These are phyloP conservation scores for Pyricularia sp. DNA, from an alignment of 2,329 filamentous ascomycete species.

Conservation along the genomic window DNA sequence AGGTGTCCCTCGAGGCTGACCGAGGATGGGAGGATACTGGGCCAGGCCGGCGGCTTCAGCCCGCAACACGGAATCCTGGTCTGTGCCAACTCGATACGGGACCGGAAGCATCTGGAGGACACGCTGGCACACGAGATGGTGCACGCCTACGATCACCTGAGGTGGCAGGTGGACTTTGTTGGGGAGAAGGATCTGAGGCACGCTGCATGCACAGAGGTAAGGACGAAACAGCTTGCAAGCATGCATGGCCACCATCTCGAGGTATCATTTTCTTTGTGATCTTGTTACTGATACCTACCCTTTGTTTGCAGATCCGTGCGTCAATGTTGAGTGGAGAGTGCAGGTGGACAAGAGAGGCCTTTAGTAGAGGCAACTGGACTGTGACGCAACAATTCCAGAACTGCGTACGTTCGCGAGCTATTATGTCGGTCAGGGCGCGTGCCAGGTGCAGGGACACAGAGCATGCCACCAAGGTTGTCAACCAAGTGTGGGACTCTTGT, in stretches of 20 bases:
- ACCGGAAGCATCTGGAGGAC: conserved; percentile 76
- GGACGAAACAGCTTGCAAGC: conserved; percentile 8
- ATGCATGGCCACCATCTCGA: background rate
- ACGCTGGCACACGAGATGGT: conserved; percentile 96
- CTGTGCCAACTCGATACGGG: conserved; percentile 81
- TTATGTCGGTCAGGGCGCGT: conserved; percentile 63
- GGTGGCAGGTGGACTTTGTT: conserved; percentile 81
- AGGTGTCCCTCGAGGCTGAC: conserved; percentile 54
- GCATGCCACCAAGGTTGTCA: conserved; percentile 77
- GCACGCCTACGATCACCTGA: conserved; percentile 84
- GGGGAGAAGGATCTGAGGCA: conserved; percentile 63
- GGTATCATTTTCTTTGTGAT: background rate
- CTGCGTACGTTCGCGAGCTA: conserved; percentile 73
- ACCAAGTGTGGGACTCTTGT: conserved; percentile 98
- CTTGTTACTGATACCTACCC: conserved; percentile 4
- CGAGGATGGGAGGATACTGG: conserved; percentile 46
- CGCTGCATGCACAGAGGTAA: conserved; percentile 84
- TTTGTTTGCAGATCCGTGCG: conserved; percentile 59
- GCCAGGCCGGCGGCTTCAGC: conserved; percentile 68
- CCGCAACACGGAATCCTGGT: conserved; percentile 77
- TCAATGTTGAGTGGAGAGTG: conserved; percentile 91
- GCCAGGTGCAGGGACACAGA: conserved; percentile 74
- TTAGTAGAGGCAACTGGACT: conserved; percentile 72
- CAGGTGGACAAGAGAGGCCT: conserved; percentile 75
- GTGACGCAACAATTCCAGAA: conserved; percentile 88